Conservation (phyloP, 2,329 filamentous ascomycete species). For the Aspergillus niger region DNA sequence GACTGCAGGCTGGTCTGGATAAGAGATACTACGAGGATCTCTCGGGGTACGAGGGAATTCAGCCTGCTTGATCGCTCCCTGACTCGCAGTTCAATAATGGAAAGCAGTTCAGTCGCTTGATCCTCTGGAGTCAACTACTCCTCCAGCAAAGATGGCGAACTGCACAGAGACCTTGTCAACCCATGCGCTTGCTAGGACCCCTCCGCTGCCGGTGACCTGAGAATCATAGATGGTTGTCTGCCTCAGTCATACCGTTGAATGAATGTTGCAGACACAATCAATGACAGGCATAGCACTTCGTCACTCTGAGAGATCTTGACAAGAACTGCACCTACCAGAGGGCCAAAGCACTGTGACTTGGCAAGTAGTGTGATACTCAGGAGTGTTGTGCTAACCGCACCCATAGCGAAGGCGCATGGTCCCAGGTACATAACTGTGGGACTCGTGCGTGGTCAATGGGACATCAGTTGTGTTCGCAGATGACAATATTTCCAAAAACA, state of each 20-base stretch:
- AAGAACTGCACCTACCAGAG: too few species aligned
- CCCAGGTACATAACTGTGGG: too few species aligned
- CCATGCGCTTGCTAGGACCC: not conserved
- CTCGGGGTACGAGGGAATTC: slow-evolving; percentile 2
- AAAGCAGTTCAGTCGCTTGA: not conserved
- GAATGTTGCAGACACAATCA: not conserved
- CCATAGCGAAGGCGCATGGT: too few species aligned
- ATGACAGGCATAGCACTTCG: too few species aligned
- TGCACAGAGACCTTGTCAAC: not conserved
- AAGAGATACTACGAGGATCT: slow-evolving; percentile 44
- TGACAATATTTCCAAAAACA: not conserved
- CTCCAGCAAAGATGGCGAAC: not conserved
- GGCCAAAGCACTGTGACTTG: too few species aligned
- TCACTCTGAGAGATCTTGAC: too few species aligned
- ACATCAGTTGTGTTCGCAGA: too few species aligned
- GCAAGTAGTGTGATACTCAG: too few species aligned
- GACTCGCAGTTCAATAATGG: not conserved
- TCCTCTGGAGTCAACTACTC: not conserved
- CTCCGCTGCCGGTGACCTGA: not conserved
- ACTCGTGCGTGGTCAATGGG: too few species aligned
- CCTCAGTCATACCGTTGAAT: too few species aligned
- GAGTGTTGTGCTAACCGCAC: too few species aligned
- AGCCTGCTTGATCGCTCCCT: not conserved
- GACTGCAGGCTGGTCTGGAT: slow-evolving; percentile 49
- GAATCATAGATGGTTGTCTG: not conserved